A percentile compares a stretch with the other conserved stretches of the same genome.
These are phyloP conservation scores for Aureobasidium sp. DNA, from an alignment of 2,329 filamentous ascomycete genomes.

Conservation along the genomic window DNA sequence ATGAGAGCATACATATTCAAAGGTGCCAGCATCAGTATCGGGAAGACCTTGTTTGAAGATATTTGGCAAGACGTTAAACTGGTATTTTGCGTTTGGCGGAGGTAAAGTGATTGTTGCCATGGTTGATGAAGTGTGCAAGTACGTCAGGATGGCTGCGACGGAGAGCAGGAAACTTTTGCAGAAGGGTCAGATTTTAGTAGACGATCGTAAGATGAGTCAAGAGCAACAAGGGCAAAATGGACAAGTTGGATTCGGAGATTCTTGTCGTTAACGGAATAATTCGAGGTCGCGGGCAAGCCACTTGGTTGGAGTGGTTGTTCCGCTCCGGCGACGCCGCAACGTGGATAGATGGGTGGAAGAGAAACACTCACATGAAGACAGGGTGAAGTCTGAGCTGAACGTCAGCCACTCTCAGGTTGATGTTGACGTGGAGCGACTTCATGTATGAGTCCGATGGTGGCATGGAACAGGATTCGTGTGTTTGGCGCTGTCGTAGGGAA, in stretches of 20 bases:
- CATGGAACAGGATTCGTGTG: not conserved
- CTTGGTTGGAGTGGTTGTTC: too few species aligned
- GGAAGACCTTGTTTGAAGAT: conserved; percentile 59
- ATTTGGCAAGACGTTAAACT: conserved; percentile 33
- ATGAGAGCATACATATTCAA: conserved; percentile 52
- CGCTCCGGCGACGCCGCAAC: too few species aligned
- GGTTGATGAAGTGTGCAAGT: not conserved
- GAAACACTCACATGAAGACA: too few species aligned
- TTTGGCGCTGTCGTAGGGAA: not conserved
- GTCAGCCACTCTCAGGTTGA: too few species aligned
- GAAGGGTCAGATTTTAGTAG: not conserved
- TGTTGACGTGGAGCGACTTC: not conserved
- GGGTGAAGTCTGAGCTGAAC: too few species aligned
- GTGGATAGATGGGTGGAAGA: too few species aligned
- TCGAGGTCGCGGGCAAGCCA: not conserved
- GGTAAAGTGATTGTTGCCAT: conserved; percentile 17
- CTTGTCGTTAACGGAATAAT: not conserved
- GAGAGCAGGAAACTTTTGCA: not conserved
- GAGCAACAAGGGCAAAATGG: not conserved
- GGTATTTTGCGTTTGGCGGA: conserved; percentile 17
- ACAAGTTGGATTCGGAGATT: not conserved
- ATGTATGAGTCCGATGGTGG: not conserved
- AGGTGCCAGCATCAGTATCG: conserved; percentile 47
- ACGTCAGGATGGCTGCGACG: not conserved
- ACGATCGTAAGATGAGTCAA: not conserved